Evolutionary conservation across 225 moss, liverwort and hornwort genomes (phyloP), one percentile per base, ranked within the genome.

Genomic region (Takakia lepidozioides): DNA sequence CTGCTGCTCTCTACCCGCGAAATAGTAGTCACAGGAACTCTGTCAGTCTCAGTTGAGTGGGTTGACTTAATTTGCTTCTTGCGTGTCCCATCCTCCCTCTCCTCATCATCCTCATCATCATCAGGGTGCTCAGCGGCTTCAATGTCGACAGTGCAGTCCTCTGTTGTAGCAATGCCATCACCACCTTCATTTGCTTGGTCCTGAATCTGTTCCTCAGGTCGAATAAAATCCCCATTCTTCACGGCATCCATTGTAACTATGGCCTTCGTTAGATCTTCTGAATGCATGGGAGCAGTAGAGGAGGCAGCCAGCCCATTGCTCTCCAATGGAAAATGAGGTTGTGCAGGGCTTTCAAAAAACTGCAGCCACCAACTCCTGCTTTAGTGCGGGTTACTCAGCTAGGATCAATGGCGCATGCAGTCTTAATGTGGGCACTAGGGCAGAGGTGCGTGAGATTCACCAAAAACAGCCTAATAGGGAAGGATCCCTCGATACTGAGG

Each of bases 301-400:
- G 48, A 29, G 21, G 25, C n/a, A n/a, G n/a, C n/a, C n/a, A n/a
- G n/a, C n/a, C n/a, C n/a, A n/a, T n/a, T n/a, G n/a, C n/a, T n/a
- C n/a, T n/a, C n/a, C n/a, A n/a, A n/a, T n/a, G n/a, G n/a, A n/a
- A n/a, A n/a, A n/a, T n/a, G n/a, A n/a, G 48, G 43, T 10, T 46
- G 37, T 47, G 15, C 38, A 22, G 59, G 71, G 38, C 52, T 81
- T 58, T 98, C 91, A 29, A 59, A 76, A 55, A 91, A 98, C 98
- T 95, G 71, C 65, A 76, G 36, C 59, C 39, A 56, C 19, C 38
- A 58, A 51, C 32, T n/a, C n/a, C n/a, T n/a, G n/a, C n/a, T 39
- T 44, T 17, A 28, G 20, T 17, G 10, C 14, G 22, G 49, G 11
- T 36, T 36, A 15, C 35, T 36, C 35, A 36, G 35, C 16, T 41